phyloP scores from a whole-genome alignment of 2,329 filamentous ascomycete species.

The Penicillium brevicompactum region DNA sequence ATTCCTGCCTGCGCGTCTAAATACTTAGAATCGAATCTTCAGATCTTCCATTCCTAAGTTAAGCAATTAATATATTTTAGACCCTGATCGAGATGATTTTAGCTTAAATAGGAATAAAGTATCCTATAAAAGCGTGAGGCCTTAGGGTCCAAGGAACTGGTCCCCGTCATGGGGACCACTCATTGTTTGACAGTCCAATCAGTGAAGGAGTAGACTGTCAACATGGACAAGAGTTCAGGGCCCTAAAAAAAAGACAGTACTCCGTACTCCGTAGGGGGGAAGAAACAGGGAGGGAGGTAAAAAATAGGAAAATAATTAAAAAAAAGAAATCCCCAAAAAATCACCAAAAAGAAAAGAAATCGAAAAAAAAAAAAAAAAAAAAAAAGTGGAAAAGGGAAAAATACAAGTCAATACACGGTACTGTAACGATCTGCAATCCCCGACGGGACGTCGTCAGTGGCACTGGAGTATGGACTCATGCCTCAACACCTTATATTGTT shows the following conservation, averaged over 20 bases:
- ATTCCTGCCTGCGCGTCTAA: conserved; percentile 15
- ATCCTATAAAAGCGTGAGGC: conserved; percentile 15
- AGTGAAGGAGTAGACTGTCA: no score
- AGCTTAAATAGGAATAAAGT: conserved; percentile 8
- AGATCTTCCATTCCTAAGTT: conserved; percentile 28
- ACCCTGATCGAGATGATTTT: conserved; percentile 10
- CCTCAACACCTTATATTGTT: conserved; percentile 33
- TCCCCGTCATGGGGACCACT: conserved; percentile 27
- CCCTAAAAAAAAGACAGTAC: conserved; percentile 6
- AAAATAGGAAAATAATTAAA: conserved; percentile 1
- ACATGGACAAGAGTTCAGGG: no score
- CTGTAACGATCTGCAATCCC: conserved; percentile 42
- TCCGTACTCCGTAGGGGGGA: background rate
- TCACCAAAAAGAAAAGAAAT: background rate
- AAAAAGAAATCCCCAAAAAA: background rate
- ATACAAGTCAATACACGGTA: conserved; percentile 9
- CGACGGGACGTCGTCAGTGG: conserved; percentile 46
- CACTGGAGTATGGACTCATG: conserved; percentile 32
- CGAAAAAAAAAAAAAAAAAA: conserved; percentile 1
- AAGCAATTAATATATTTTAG: conserved; percentile 13
- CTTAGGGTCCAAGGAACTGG: conserved; percentile 37
- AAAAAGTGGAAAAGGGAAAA: conserved; percentile 4
- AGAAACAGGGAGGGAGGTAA: background rate
- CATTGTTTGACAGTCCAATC: background rate
- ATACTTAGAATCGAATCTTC: conserved; percentile 12